These are phyloP conservation scores for Penicillium sp. DNA, from an alignment of 2,329 filamentous ascomycete species.

Conservation along the genomic window DNA sequence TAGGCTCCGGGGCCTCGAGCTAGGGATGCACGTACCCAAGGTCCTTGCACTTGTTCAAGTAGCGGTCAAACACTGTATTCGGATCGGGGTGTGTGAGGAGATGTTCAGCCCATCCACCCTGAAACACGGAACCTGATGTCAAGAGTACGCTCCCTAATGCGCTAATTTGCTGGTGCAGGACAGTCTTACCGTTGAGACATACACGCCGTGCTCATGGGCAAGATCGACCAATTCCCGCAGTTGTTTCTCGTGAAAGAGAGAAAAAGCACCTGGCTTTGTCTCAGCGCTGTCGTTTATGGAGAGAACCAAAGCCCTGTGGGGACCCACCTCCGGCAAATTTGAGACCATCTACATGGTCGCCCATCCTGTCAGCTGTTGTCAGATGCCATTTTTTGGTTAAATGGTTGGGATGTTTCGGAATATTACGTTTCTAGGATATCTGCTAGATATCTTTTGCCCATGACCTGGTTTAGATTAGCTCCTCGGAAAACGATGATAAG, in stretches of 20 bases:
- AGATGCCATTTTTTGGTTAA: not conserved
- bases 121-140: not conserved
- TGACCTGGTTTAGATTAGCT: slow-evolving; percentile 32
- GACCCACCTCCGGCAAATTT: slow-evolving; percentile 52
- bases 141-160: not conserved
- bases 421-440: slow-evolving; percentile 54
- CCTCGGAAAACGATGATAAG: not conserved
- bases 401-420: not conserved
- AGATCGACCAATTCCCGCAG: slow-evolving; percentile 50
- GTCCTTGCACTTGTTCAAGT: slow-evolving; percentile 52
- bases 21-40: slow-evolving; percentile 37
- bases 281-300: not conserved
- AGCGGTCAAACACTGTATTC: slow-evolving; percentile 48
- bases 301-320: not conserved
- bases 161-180: not conserved
- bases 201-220: slow-evolving; percentile 50
- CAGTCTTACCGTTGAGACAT: slow-evolving; percentile 50
- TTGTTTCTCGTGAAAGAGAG: slow-evolving; percentile 47
- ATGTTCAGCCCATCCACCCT: slow-evolving; percentile 57
- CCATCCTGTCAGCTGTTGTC: slow-evolving; percentile 42
- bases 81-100: slow-evolving; percentile 50
- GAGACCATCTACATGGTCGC: slow-evolving; percentile 53
- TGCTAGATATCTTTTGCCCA: slow-evolving; percentile 52
- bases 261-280: slow-evolving; percentile 45
- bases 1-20: not conserved